Base-by-base conservation (phyloP, 75 land plant genomes). In the Pseudotsuga menziesii region DNA sequence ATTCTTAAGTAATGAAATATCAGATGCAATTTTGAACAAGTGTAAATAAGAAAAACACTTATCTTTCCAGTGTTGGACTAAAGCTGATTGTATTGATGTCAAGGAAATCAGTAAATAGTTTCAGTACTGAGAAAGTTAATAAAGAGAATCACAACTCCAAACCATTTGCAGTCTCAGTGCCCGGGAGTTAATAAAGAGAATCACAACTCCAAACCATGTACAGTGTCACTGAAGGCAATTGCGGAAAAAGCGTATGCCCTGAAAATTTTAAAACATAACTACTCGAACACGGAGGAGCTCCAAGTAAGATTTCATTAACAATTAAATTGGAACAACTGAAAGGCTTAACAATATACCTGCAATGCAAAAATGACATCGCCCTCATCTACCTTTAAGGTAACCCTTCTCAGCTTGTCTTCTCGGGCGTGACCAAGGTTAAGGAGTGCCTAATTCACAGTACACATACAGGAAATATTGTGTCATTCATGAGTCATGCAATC, bases 401-500 rank as follows among this genome's bases (percentile, higher is more conserved):
- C 83, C 73, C 85, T 84, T 66, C 78, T 84, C 25, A 85, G 61
- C 72, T 84, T 89, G 23, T 93, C 95, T 56, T 89, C 87, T 41
- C 88, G 88, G 27, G 89, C 79, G 79, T 84, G 79, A 57, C 93
- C 93, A 23, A 95, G 77, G 71, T 89, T 89, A 32, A 95, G 72
- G 63, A 95, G 81, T 35, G 91, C 98, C 96, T 95, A 87, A 26
- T 75, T 35, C 17, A 14, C 74, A 59, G 22, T 61, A 78, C 59
- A 67, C 41, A 23, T n/a, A 52, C 63, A 29, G 41, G n/a, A 48
- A 32, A 26, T 16, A 60, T 6, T 20, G 22, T 60, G 61, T 19
- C 20, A 60, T 60, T 60, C 5, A 60, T 20, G 11, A 8, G 54
- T 60, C 55, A 36, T 2, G 69, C 16, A 20, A 29, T 58, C 15